Evolutionary conservation across 768 basidiomycete species (phyloP), one percentile per base, ranked within the genome.

Genomic region (Suillus discolor): DNA sequence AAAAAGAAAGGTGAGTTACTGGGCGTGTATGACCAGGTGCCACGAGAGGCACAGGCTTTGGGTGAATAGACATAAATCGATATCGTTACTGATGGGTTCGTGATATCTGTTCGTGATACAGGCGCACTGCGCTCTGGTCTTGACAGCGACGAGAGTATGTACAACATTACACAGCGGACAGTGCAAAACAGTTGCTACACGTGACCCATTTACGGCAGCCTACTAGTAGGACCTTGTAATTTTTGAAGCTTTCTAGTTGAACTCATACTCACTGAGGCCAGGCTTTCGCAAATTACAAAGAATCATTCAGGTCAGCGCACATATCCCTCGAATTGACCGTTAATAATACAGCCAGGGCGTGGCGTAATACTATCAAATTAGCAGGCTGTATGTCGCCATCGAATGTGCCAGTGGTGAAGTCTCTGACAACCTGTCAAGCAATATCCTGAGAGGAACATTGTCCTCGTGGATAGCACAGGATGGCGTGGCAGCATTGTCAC

Each of bases 1-100:
- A 96, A 81, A 97, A 98, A 63, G 94, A 94, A 68, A 99, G 89
- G 76, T 97, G 94, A 39, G 93, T 94, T 71, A 99, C 93, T 66
- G 92, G 92, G 74, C 92, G 85, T 42, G 92, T 93, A 75, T 93
- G 92, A 66, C 92, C 92, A 71, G 92, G 90, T 57, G 92, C 92
- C 75, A 93, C 92, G 70, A 93, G 89, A 62, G 92, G 91, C 59
- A 88, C 86, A 62, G 88, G 83, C 79, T 89, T 93, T 70, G 83
- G 78, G n/a, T 81, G 84, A 64, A 79, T 70, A 75, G 85, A 87
- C 88, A 89, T 89, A 81, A 82, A 77, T 82, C 79, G 75, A 75
- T n/a, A 77, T 82, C 80, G 75, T 78, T n/a, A 67, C 42, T 55
- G 23, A 34, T 41, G 41, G 66, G 60, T 54, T 31, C 53, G 53